Evolutionary conservation across 2,329 filamentous ascomycete genomes (phyloP).

Genomic region (Aschersonia sp.): DNA sequence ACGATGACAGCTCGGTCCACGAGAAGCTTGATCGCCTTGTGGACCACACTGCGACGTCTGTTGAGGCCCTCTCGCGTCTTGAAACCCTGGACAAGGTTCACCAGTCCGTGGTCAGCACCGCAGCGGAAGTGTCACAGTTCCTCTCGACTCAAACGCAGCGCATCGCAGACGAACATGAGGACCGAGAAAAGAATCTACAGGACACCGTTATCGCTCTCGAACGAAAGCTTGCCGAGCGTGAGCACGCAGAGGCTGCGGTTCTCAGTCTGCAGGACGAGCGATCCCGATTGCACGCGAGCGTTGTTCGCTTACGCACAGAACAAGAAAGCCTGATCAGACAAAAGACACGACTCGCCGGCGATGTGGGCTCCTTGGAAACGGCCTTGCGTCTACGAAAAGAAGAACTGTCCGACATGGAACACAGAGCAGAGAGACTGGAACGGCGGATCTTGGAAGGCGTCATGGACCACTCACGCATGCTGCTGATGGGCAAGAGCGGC

Average conservation of each 20-base stretch:
- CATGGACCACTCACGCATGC: conserved; percentile 84
- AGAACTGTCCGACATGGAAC: conserved; percentile 83
- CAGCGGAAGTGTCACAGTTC: conserved; percentile 72
- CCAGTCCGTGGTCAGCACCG: conserved; percentile 70
- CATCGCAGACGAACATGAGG: conserved; percentile 63
- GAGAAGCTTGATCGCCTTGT: conserved; percentile 34
- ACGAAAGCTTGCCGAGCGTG: conserved; percentile 52
- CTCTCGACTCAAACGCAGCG: conserved; percentile 62
- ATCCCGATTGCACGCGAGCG: conserved; percentile 34
- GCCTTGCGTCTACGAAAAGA: conserved; percentile 79
- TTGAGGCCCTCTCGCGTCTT: conserved; percentile 59
- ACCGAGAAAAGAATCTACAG: conserved; percentile 63
- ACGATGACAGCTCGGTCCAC: conserved; percentile 32
- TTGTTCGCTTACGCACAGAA: conserved; percentile 48
- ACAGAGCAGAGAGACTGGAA: conserved; percentile 76
- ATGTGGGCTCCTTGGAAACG: conserved; percentile 83
- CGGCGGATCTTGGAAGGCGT: conserved; percentile 88
- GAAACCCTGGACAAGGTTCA: conserved; percentile 82
- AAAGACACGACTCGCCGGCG: conserved; percentile 66
- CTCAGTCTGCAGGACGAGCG: conserved; percentile 36
- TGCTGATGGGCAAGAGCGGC: conserved; percentile 61
- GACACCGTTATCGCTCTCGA: conserved; percentile 73
- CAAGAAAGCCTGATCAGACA: conserved; percentile 64
- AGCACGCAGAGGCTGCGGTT: conserved; percentile 44
- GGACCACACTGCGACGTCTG: conserved; percentile 49